Conservation (phyloP, 805 yeast species). For the Starmerella floricola region DNA sequence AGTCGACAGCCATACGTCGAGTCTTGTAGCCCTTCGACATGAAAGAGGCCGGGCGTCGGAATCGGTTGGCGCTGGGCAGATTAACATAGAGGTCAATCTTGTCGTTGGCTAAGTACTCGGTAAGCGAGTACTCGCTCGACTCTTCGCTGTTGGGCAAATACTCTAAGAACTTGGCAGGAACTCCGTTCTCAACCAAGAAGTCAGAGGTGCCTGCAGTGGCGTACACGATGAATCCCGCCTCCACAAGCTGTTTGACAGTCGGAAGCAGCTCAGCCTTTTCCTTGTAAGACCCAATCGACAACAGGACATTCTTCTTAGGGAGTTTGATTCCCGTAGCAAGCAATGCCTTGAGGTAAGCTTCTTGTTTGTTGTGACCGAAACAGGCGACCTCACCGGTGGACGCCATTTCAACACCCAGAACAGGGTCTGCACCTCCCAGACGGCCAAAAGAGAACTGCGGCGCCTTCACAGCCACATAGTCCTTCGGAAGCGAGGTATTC, state of each 20-base stretch:
- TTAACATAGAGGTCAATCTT: conserved; percentile 92
- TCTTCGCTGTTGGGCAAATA: conserved; percentile 60
- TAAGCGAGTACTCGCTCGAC: conserved; percentile 88
- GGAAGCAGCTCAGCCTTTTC: conserved; percentile 92
- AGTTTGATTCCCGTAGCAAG: conserved; percentile 89
- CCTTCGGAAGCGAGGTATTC: conserved; percentile 73
- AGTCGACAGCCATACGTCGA: conserved; percentile 99
- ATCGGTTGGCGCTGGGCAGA: conserved; percentile 91
- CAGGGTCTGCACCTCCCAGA: conserved; percentile 95
- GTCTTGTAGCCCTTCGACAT: conserved; percentile 95
- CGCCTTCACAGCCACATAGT: conserved; percentile 90
- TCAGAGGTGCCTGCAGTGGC: conserved; percentile 99
- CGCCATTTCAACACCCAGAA: conserved; percentile 97
- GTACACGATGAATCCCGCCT: conserved; percentile 78
- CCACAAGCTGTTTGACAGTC: conserved; percentile 63
- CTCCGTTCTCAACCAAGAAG: conserved; percentile 85
- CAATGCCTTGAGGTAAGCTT: conserved; percentile 90
- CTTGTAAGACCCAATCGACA: conserved; percentile 92
- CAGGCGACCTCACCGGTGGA: conserved; percentile 98
- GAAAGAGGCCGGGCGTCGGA: conserved; percentile 97
- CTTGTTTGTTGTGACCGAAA: conserved; percentile 91
- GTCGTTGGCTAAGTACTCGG: conserved; percentile 93
- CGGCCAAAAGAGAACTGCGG: conserved; percentile 97
- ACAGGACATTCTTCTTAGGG: conserved; percentile 86
- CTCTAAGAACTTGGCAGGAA: conserved; percentile 92